These are phyloP conservation scores for Coleophoma cylindrospora DNA, from an alignment of 2,329 filamentous ascomycete genomes.

Conservation along the genomic window DNA sequence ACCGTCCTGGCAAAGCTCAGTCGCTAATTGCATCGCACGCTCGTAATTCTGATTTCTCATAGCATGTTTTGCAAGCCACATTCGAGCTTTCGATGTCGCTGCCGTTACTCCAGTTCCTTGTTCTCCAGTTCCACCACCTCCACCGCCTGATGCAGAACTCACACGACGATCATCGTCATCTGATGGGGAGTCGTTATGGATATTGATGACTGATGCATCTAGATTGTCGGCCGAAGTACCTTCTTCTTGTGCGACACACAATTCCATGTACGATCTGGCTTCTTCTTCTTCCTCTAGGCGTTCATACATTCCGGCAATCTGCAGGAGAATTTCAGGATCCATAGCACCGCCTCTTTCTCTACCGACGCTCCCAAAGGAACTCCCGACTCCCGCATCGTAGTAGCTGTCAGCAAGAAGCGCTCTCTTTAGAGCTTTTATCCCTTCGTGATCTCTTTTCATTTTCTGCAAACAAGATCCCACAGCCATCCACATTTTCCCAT, in stretches of 20 bases:
- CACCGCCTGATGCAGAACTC: conserved; percentile 25
- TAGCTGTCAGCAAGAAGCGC: conserved; percentile 85
- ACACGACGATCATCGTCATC: conserved; percentile 33
- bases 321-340: conserved; percentile 85
- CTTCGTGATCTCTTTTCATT: conserved; percentile 81
- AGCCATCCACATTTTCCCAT: conserved; percentile 98
- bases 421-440: conserved; percentile 91
- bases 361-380: conserved; percentile 33
- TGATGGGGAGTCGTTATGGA: conserved; percentile 52
- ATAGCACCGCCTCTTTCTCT: conserved; percentile 51
- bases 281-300: conserved; percentile 71
- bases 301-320: conserved; percentile 89
- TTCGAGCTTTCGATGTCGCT: conserved; percentile 84
- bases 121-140: conserved; percentile 28
- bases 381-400: conserved; percentile 60
- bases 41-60: conserved; percentile 71
- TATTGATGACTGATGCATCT: conserved; percentile 35
- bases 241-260: conserved; percentile 88
- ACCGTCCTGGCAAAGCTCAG: conserved; percentile 91
- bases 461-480: conserved; percentile 89
- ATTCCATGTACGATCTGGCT: conserved; percentile 90
- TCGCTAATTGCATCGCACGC: conserved; percentile 74
- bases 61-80: conserved; percentile 87
- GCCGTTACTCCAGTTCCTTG: conserved; percentile 78
- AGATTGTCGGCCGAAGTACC: conserved; percentile 46